Base-by-base conservation (phyloP, 1,284 basidiomycete species). In the Ustilago cynodontis region DNA sequence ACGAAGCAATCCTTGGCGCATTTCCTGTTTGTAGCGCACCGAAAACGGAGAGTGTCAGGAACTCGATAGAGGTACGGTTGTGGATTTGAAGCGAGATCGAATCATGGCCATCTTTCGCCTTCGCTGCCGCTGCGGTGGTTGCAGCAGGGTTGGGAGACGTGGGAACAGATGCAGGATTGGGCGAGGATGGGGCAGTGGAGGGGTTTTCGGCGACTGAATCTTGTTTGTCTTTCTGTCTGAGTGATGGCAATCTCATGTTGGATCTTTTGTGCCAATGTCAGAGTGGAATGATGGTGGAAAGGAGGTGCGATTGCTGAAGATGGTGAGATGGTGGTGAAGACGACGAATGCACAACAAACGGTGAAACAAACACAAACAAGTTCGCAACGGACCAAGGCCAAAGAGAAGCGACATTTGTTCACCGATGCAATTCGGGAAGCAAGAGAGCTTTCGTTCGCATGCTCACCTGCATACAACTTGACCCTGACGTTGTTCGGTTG, bases 21-120 rank as follows among this genome's bases (percentile, higher is more conserved):
- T 39, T 51, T 11, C 56, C 64, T 5, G 64, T 66, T 41, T 71
- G 69, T 3, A 72, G 37, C 16, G 70, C 70, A 20, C 70, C 70
- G n/a, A 72, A 72, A 20, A 63, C 56, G 18, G 70, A 67, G 29
- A 49, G 70, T 2, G 70, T 45, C 13, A 72, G 70, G 22, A 66
- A 56, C 13, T 72, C 70, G 56, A 33, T 37, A 20, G 45, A 11
- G 8, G 70, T 72, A 29, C 70, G 64, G 22, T 72, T 72, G 64
- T 72, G 70, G 56, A 72, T 63, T 10, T 28, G 37, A 22, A 72
- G 51, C 2, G 60, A 62, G 39, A 72, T 56, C 37, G 64, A 66
- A 16, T 59, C 52, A 47, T 72, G 70, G 18, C 70, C 57, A 18
- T 65, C 57, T 5, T 33, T 29, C 4, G 56, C 62, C 7, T 31